Evolutionary conservation across 768 basidiomycete genomes (phyloP).

Genomic region (Crepidotus variabilis): DNA sequence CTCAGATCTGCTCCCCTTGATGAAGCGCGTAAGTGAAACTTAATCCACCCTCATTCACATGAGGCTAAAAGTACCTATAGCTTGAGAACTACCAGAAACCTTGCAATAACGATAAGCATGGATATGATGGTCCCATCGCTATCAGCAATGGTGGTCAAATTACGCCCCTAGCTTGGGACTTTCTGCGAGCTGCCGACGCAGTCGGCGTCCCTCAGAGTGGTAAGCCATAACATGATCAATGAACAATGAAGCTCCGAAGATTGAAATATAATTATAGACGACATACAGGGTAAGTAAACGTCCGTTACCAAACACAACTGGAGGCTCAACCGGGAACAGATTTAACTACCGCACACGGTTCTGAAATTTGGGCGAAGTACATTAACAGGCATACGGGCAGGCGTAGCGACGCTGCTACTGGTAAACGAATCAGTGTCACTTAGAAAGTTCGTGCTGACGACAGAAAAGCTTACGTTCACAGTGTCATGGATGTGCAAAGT

Average conservation of each 20-base stretch:
- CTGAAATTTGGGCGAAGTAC: conserved; percentile 77
- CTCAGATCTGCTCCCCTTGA: conserved; percentile 69
- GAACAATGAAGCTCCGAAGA: neutral
- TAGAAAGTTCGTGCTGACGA: neutral
- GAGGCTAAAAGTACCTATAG: conserved; percentile 21
- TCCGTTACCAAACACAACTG: too few relatives aligned
- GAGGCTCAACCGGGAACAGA: conserved; percentile 13
- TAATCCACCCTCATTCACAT: neutral
- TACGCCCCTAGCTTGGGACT: conserved; percentile 63
- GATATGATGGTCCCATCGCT: conserved; percentile 71
- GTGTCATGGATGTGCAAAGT: conserved; percentile 63
- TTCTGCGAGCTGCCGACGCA: conserved; percentile 58
- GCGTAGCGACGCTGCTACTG: conserved; percentile 68
- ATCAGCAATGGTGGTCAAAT: conserved; percentile 69
- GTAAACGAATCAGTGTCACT: conserved; percentile 23
- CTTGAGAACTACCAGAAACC: conserved; percentile 79
- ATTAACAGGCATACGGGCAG: conserved; percentile 72
- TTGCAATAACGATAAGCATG: conserved; percentile 60
- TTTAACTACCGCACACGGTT: conserved; percentile 53
- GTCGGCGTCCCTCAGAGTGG: conserved; percentile 64
- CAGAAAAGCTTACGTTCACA: conserved; percentile 57
- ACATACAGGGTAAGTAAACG: conserved; percentile 44
- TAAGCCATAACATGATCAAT: conserved; percentile 22
- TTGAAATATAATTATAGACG: conserved; percentile 36
- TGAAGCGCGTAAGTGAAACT: conserved; percentile 49